phyloP scores from a whole-genome alignment of 345 rosid genomes.

The Nasturtium officinale region DNA sequence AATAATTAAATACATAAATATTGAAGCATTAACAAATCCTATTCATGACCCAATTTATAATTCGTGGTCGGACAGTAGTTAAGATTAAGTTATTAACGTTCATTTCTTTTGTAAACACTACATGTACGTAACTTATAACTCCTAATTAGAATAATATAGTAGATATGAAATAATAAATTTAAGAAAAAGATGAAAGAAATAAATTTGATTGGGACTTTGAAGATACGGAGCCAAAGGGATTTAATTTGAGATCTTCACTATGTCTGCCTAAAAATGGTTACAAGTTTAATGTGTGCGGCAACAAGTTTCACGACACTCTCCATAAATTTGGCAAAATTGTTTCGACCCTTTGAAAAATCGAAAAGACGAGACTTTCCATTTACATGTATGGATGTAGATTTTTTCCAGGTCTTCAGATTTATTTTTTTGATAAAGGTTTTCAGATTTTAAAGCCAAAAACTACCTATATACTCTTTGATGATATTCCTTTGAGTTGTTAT shows the following conservation, averaged over 20 bases:
- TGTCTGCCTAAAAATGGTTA: constrained; percentile 41
- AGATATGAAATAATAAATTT: constrained; percentile 17
- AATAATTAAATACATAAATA: not conserved
- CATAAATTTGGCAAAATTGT: constrained; percentile 24
- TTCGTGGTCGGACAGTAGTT: not conserved
- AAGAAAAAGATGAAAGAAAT: constrained; percentile 10
- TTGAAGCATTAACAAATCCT: constrained; percentile 4
- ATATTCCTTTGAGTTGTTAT: not conserved
- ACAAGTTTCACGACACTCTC: constrained; percentile 22
- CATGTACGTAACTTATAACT: constrained; percentile 38
- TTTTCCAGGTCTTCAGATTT: not conserved
- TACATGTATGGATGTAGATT: not conserved
- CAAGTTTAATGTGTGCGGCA: constrained; percentile 26
- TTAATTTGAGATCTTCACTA: constrained; percentile 37
- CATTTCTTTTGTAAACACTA: constrained; percentile 31
- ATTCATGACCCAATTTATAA: not conserved
- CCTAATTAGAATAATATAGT: not conserved
- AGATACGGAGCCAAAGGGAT: constrained; percentile 42
- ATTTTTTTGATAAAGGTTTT: too few relatives aligned
- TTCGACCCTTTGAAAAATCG: constrained; percentile 27
- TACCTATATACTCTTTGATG: not conserved
- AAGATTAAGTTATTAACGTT: not conserved
- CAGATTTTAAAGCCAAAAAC: not conserved
- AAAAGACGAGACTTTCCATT: constrained; percentile 24
- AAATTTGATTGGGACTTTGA: constrained; percentile 35